Evolutionary conservation across 164 flowering plant species (phyloP).

Genomic region (Chimonanthus praecox): DNA sequence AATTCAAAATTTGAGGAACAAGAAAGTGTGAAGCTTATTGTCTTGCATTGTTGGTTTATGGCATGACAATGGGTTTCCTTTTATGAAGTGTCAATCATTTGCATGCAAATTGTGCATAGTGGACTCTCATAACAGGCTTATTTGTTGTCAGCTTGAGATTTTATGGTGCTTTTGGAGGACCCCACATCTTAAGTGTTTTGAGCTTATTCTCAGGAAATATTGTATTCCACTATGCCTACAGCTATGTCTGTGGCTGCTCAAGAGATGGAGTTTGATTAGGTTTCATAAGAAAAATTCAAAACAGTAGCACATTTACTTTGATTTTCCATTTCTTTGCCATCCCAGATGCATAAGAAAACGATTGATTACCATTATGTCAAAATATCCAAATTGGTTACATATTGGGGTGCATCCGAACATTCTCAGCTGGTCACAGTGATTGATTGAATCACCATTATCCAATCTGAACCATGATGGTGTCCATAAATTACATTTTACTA

Average conservation of each 20-base stretch:
- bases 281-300: no score
- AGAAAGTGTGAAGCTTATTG: no score
- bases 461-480: not conserved
- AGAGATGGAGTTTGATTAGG: no score
- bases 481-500: no score
- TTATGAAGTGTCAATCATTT: not conserved
- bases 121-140: not conserved
- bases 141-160: not conserved
- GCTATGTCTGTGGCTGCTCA: no score
- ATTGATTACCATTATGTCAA: not conserved
- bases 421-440: not conserved
- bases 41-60: no score
- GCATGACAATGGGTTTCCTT: not conserved
- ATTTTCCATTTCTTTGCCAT: not conserved
- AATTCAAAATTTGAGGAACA: no score
- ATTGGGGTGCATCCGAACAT: not conserved
- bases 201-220: not conserved
- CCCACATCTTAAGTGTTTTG: not conserved
- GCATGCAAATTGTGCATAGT: not conserved
- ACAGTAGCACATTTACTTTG: not conserved
- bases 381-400: not conserved
- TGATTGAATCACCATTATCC: no score
- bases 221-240: not conserved
- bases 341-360: not conserved
- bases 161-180: not conserved